Percentiles rank a stretch among this genome's conserved stretches.
Conservation (phyloP, 805 yeast genomes). For the Yarrowia sp. region DNA sequence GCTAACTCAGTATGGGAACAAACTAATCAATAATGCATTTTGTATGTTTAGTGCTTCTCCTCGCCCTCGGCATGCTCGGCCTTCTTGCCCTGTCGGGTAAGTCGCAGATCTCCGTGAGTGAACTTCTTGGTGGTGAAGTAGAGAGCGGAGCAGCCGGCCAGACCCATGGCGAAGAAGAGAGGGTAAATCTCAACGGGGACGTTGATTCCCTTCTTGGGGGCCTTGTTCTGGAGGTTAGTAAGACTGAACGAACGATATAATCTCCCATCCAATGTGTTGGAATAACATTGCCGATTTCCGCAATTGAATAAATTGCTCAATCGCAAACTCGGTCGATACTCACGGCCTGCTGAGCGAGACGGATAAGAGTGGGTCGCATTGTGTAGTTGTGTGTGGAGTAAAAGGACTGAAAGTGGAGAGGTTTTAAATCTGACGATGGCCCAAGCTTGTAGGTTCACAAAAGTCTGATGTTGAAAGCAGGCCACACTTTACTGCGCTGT, state of each 20-base stretch:
- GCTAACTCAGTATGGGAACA: constrained; percentile 26
- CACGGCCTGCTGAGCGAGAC: constrained; percentile 24
- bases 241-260: background rate
- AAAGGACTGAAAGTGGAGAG: constrained; percentile 1
- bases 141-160: constrained; percentile 31
- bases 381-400: background rate
- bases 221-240: constrained; percentile 7
- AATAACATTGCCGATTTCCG: too few species aligned
- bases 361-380: constrained; percentile 25
- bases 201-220: constrained; percentile 14
- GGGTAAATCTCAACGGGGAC: constrained; percentile 24
- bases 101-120: constrained; percentile 31
- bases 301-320: constrained; percentile 7
- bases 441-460: constrained; percentile 14
- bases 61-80: constrained; percentile 25
- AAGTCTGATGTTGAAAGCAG: constrained; percentile 23
- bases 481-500: constrained; percentile 11
- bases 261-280: too few species aligned
- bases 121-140: constrained; percentile 31
- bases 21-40: constrained; percentile 22
- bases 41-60: constrained; percentile 25
- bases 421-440: constrained; percentile 16
- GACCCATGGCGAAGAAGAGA: constrained; percentile 33
- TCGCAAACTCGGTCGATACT: background rate
- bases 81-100: constrained; percentile 31